Evolutionary conservation across 176 grass and related monocot genomes (phyloP).

Genomic region (Carex pumila): DNA sequence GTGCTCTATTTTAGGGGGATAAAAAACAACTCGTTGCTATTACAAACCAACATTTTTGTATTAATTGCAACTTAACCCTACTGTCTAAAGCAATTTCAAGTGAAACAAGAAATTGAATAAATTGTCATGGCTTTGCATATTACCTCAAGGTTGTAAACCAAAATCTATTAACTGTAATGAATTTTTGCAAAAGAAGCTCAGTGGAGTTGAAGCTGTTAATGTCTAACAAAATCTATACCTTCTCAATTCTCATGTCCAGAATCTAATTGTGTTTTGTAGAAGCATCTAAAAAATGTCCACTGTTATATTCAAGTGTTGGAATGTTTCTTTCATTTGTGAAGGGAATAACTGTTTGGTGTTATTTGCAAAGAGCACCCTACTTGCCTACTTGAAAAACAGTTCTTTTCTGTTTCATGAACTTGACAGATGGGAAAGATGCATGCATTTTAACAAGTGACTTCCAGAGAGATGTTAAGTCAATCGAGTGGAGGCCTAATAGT

Average conservation of each 20-base stretch:
- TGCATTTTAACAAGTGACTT: constrained; percentile 63
- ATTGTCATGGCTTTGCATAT: background rate
- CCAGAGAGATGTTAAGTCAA: constrained; percentile 62
- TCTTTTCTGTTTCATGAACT: background rate
- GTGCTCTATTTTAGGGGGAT: background rate
- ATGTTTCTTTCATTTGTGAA: background rate
- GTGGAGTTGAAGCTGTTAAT: background rate
- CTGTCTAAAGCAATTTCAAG: background rate
- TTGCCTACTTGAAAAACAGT: background rate
- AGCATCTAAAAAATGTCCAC: background rate
- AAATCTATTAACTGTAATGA: background rate
- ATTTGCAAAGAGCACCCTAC: background rate
- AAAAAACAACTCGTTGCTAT: too few relatives aligned
- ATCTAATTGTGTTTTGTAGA: background rate
- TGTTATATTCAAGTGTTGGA: background rate
- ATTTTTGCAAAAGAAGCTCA: background rate
- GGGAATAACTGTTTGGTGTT: background rate
- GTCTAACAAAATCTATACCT: background rate
- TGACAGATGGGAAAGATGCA: constrained; percentile 76
- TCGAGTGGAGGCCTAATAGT: constrained; percentile 91
- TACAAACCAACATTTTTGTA: background rate
- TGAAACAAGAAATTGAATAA: background rate
- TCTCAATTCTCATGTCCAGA: background rate
- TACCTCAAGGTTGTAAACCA: background rate
- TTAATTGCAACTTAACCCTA: background rate